phyloP scores from a whole-genome alignment of 2,329 filamentous ascomycete genomes.

The Fusarium keratoplasticum region DNA sequence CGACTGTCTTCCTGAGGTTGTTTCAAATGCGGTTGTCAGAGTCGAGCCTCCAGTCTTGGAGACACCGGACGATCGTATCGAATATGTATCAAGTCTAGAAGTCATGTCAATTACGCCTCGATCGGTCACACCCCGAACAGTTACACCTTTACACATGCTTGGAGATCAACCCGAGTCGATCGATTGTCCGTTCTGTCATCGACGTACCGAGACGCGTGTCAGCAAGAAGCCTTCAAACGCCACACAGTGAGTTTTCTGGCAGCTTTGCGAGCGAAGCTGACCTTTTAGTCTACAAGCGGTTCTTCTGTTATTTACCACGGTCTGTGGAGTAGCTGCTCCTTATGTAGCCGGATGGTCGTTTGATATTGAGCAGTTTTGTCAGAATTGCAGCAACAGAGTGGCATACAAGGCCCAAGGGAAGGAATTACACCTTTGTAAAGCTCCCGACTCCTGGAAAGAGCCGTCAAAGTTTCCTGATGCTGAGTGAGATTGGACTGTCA shows the following conservation, averaged over 20 bases:
- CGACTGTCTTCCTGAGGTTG: background rate
- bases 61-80: background rate
- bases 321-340: background rate
- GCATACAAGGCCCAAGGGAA: slow-evolving; percentile 16
- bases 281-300: background rate
- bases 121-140: background rate
- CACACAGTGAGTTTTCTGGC: slow-evolving; percentile 6
- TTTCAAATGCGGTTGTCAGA: background rate
- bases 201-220: slow-evolving; percentile 1
- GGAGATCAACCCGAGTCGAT: slow-evolving; percentile 12
- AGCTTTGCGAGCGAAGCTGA: background rate
- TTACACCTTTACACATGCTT: slow-evolving; percentile 16
- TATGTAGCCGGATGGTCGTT: slow-evolving; percentile 10
- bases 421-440: slow-evolving; percentile 19
- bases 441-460: background rate
- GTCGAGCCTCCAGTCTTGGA: background rate
- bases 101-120: background rate
- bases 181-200: slow-evolving; percentile 21
- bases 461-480: background rate
- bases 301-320: background rate
- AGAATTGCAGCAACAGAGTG: slow-evolving; percentile 8
- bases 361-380: slow-evolving; percentile 19
- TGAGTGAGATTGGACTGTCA: background rate
- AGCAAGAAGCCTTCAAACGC: slow-evolving; percentile 22
- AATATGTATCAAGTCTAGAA: background rate